phyloP scores from a whole-genome alignment of 495 filamentous ascomycete species.

The Hypoxylon perforatum region DNA sequence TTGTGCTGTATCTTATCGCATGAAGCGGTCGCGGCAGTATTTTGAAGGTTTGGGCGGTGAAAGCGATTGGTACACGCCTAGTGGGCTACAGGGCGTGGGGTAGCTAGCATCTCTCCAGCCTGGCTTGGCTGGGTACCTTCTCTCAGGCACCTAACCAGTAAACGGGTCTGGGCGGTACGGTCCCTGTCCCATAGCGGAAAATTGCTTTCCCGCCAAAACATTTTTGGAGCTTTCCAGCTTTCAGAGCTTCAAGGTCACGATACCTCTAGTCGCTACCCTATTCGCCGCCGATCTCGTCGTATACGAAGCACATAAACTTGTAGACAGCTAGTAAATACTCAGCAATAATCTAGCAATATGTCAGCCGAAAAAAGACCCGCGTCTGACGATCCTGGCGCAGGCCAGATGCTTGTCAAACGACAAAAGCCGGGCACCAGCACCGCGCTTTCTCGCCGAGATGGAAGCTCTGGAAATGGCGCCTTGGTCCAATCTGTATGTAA shows the following conservation, averaged over 20 bases:
- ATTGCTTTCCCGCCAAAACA: conserved; percentile 18
- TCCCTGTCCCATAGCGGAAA: conserved; percentile 9
- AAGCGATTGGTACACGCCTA: conserved; percentile 42
- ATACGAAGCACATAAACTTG: not conserved
- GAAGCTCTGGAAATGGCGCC: conserved; percentile 71
- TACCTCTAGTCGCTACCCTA: not conserved
- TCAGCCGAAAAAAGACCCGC: conserved; percentile 91
- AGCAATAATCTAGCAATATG: conserved; percentile 62
- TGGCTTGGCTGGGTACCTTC: conserved; percentile 3
- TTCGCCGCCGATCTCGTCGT: not conserved
- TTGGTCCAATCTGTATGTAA: conserved; percentile 84
- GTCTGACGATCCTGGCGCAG: conserved; percentile 78
- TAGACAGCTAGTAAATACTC: not conserved
- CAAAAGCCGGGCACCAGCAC: conserved; percentile 79
- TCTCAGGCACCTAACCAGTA: conserved; percentile 2
- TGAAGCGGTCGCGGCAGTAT: conserved; percentile 6
- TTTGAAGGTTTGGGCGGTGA: conserved; percentile 17
- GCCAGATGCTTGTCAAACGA: conserved; percentile 87
- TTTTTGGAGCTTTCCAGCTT: not conserved
- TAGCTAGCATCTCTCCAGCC: not conserved
- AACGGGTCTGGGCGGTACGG: not conserved
- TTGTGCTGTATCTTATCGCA: conserved; percentile 5
- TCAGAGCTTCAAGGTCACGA: not conserved
- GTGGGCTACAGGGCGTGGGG: not conserved
- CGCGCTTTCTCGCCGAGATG: conserved; percentile 72